Evolutionary conservation across 169 alveolate genomes (phyloP).

Genomic region (Plasmodium vinckei): DNA sequence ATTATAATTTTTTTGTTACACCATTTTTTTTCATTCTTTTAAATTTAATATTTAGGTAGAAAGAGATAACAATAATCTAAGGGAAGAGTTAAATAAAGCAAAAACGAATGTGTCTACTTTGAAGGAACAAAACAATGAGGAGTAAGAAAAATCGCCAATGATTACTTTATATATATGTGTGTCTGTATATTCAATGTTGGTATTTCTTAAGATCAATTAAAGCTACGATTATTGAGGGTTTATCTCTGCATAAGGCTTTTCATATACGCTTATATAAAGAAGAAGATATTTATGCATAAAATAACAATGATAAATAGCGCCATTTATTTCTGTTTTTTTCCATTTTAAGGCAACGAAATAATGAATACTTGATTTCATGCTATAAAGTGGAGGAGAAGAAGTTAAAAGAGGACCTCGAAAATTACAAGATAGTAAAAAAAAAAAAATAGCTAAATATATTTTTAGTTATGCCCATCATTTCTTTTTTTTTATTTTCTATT

Average conservation of each 20-base stretch:
- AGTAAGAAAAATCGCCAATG: slow-evolving; percentile 15
- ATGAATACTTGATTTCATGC: slow-evolving; percentile 34
- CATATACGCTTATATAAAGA: too few species aligned
- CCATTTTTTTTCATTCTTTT: not conserved
- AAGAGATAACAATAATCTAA: slow-evolving; percentile 23
- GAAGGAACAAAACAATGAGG: slow-evolving; percentile 24
- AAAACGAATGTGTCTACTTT: slow-evolving; percentile 5
- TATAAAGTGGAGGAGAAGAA: slow-evolving; percentile 46
- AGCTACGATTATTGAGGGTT: too few species aligned
- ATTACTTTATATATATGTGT: not conserved
- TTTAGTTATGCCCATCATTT: not conserved
- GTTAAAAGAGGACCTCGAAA: slow-evolving; percentile 47
- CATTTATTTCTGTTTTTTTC: not conserved
- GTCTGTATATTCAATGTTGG: not conserved
- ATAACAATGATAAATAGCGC: not conserved
- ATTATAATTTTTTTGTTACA: not conserved
- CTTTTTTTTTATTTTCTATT: slow-evolving; percentile 16
- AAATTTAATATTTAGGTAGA: slow-evolving; percentile 11
- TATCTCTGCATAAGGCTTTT: too few species aligned
- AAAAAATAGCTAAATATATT: not conserved
- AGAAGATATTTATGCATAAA: too few species aligned
- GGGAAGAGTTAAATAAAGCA: slow-evolving; percentile 40
- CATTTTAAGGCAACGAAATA: slow-evolving; percentile 15
- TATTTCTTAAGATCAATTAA: too few species aligned
- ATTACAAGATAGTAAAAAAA: slow-evolving; percentile 13